Evolutionary conservation across 108 stramenopile genomes (phyloP), one percentile per base, ranked within the genome.

Genomic region (Discostella pseudostelligera): DNA sequence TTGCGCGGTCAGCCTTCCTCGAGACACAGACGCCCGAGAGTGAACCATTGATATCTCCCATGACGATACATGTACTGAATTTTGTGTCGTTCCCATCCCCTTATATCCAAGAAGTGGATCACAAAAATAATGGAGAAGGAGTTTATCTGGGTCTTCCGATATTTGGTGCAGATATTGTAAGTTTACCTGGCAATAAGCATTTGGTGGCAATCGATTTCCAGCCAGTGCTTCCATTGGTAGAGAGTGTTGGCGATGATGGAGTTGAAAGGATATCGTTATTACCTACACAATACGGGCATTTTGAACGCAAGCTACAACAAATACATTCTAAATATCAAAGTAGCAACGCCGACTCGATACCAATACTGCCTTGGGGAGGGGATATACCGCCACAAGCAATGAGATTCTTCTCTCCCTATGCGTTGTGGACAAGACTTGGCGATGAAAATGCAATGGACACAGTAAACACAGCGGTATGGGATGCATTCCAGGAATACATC

Each of bases 161-260:
- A 9, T 85, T 83, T 61, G 88, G 91, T 11, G 83, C 81, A 1
- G 91, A 92, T 72, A 66, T 92, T n/a, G 91, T 92, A 9, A 80
- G 79, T 14, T 72, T 92, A 43, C 91, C 91, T 7, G 91, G 88
- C 12, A 72, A 73, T 32, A 84, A 79, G 46, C 83, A 92, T 66
- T 62, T 86, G 63, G 57, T 86, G 25, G 74, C 83, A 10, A 36
- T 89, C 26, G 88, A 89, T 69, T 86, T 84, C 37, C 88, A 89
- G 66, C 88, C 88, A 2, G 84, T 85, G 50, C 26, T 62, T 10
- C 65, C 78, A 6, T 28, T 70, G 28, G 29, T 59, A 2, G 43
- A 39, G 26, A 19, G 67, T 25, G 67, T 13, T 36, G 68, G 37
- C 36, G 60, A 12, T 19, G 21, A 57, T 19, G 32, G 46, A 25